A percentile compares a stretch with the other conserved stretches of the same genome.
These are phyloP conservation scores for Pterula multifida DNA, from an alignment of 1,284 basidiomycete species.

Conservation along the genomic window DNA sequence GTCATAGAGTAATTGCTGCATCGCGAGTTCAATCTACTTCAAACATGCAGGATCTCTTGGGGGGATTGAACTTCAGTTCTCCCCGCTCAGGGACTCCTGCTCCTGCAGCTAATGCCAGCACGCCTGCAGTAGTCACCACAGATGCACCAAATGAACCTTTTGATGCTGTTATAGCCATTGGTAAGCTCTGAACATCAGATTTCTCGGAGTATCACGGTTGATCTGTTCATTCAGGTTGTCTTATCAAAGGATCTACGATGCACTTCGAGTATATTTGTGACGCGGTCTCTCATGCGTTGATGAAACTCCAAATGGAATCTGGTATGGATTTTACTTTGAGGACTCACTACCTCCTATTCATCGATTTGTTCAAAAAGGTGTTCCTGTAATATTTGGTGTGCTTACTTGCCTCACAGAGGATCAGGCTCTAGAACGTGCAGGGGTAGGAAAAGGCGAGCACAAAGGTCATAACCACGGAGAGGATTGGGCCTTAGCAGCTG, in stretches of 20 bases:
- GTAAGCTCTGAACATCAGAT: conserved; percentile 17
- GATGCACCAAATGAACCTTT: conserved; percentile 56
- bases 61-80: conserved; percentile 44
- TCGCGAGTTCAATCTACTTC: conserved; percentile 70
- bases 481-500: conserved; percentile 92
- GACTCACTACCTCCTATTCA: too few species aligned
- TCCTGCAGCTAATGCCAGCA: conserved; percentile 15
- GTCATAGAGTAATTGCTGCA: conserved; percentile 65
- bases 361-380: conserved; percentile 20
- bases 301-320: conserved; percentile 88
- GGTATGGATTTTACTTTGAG: conserved; percentile 22
- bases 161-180: conserved; percentile 93
- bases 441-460: conserved; percentile 52
- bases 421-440: conserved; percentile 88
- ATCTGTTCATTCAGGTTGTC: conserved; percentile 28
- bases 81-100: conserved; percentile 37
- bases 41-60: conserved; percentile 69
- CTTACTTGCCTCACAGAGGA: conserved; percentile 89
- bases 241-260: conserved; percentile 97
- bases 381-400: conserved; percentile 96
- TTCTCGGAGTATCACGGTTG: not conserved
- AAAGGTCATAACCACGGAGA: conserved; percentile 91
- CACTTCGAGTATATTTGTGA: conserved; percentile 99
- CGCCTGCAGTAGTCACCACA: conserved; percentile 13
- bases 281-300: conserved; percentile 82